These are phyloP conservation scores for Hibiscus mutabilis DNA, from an alignment of 345 rosid genomes.

Conservation along the genomic window DNA sequence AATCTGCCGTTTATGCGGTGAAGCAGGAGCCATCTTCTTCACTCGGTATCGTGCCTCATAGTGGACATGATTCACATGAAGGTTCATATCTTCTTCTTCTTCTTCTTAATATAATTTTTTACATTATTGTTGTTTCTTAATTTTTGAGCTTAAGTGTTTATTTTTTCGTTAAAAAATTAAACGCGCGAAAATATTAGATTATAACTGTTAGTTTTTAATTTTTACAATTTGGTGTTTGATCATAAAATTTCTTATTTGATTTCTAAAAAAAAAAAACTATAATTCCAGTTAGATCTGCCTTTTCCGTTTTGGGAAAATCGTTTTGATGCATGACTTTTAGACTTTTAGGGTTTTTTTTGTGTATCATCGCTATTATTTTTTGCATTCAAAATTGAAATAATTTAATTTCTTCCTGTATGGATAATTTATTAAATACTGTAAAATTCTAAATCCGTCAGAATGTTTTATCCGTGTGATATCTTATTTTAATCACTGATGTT, in stretches of 20 bases:
- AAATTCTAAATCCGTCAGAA: not conserved
- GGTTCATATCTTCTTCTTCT: slow-evolving; percentile 19
- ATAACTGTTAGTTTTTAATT: not conserved
- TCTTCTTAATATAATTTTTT: not conserved
- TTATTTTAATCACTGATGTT: slow-evolving; percentile 10
- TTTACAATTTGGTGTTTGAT: not conserved
- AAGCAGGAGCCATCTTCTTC: slow-evolving; percentile 55
- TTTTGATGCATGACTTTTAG: not conserved
- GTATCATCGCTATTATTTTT: not conserved
- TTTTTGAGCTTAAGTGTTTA: not conserved
- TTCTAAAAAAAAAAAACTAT: not conserved
- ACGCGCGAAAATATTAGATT: not conserved
- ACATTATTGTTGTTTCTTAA: not conserved
- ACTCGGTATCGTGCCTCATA: slow-evolving; percentile 40
- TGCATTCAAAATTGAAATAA: not conserved
- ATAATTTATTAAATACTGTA: not conserved
- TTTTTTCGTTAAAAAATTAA: not conserved
- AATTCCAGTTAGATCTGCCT: slow-evolving; percentile 7
- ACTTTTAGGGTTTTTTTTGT: not conserved
- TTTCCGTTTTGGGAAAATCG: not conserved
- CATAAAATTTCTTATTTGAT: not conserved
- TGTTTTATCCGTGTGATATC: not conserved
- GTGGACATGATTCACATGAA: slow-evolving; percentile 34
- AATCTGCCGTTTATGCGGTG: slow-evolving; percentile 15
- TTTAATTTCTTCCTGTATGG: not conserved